Evolutionary conservation across 2,329 filamentous ascomycete genomes (phyloP).

Genomic region (Westerdykella sp.): DNA sequence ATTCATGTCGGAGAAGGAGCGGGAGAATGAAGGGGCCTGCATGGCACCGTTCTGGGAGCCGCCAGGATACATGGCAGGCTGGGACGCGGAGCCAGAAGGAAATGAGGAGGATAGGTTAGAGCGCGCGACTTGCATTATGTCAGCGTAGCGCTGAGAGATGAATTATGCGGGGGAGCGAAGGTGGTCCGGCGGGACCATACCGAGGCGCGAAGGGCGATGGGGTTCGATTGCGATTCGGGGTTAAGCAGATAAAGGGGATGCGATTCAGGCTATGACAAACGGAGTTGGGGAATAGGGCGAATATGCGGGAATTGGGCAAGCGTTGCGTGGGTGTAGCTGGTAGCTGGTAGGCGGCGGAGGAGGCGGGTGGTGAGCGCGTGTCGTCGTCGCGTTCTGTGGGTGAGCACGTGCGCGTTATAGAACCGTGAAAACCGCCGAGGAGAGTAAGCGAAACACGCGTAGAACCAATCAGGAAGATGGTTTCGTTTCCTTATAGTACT

Average conservation of each 20-base stretch:
- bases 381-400: neutral
- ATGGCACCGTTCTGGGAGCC: conserved; percentile 21
- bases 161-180: conserved; percentile 3
- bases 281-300: too few relatives aligned
- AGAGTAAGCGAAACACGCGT: too few relatives aligned
- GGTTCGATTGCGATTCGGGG: neutral
- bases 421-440: neutral
- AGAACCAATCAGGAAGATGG: too few relatives aligned
- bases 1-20: conserved; percentile 36
- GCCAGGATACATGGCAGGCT: conserved; percentile 30
- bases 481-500: too few relatives aligned
- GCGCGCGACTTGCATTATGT: conserved; percentile 33
- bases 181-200: neutral
- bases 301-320: too few relatives aligned
- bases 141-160: conserved; percentile 3
- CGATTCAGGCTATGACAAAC: too few relatives aligned
- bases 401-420: neutral
- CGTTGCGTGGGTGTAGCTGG: neutral
- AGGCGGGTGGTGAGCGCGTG: neutral
- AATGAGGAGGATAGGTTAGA: conserved; percentile 23
- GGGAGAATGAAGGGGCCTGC: conserved; percentile 32
- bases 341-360: conserved; percentile 1
- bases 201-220: neutral
- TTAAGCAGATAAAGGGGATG: too few relatives aligned
- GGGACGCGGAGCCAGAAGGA: conserved; percentile 22